A percentile compares a stretch with the other conserved stretches of the same genome.
These are phyloP conservation scores for Tricholoma sp. DNA, from an alignment of 768 basidiomycete genomes.

Conservation along the genomic window DNA sequence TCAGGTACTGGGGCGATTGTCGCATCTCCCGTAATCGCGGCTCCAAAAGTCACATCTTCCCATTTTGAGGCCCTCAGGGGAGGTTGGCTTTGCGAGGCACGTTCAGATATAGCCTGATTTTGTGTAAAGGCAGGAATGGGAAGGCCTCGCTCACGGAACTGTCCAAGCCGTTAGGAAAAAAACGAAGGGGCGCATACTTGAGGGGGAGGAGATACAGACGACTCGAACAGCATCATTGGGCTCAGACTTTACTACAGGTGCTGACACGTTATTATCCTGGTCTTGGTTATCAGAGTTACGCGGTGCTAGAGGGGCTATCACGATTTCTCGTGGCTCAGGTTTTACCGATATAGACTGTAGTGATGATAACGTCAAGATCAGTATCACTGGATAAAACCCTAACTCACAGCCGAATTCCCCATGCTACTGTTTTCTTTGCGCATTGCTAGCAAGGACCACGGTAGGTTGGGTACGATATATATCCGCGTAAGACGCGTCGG, in stretches of 20 bases:
- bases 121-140: conserved; percentile 18
- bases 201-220: conserved; percentile 13
- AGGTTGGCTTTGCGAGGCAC: background rate
- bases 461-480: no score
- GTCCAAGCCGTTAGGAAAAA: background rate
- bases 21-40: conserved; percentile 8
- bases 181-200: background rate
- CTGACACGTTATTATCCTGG: background rate
- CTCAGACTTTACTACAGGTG: conserved; percentile 29
- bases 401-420: conserved; percentile 10
- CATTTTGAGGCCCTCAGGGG: background rate
- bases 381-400: background rate
- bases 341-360: conserved; percentile 11
- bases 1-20: background rate
- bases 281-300: conserved; percentile 8
- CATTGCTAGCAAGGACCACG: conserved; percentile 5
- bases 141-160: conserved; percentile 23
- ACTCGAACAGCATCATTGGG: conserved; percentile 21
- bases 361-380: no score
- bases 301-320: conserved; percentile 7
- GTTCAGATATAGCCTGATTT: background rate
- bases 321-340: conserved; percentile 13
- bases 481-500: no score
- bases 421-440: conserved; percentile 20
- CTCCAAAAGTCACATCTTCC: conserved; percentile 4